Percentiles rank a stretch among this genome's conserved stretches.
phyloP scores from a whole-genome alignment of 768 basidiomycete species.

The Chalciporus chontae region DNA sequence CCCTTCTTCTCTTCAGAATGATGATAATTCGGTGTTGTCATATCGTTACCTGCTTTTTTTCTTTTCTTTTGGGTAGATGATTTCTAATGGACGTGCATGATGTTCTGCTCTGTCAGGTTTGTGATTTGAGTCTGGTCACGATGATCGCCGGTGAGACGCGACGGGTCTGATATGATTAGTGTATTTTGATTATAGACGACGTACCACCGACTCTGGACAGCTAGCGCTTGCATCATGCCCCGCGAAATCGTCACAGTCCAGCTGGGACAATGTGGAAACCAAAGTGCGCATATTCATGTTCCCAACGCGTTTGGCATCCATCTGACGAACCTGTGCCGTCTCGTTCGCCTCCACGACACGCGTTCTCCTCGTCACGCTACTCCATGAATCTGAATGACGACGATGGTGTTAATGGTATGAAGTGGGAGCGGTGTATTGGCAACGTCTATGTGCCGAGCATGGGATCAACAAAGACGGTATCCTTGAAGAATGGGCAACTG shows the following conservation, averaged over 20 bases:
- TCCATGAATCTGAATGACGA: neutral
- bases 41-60: conserved; percentile 5
- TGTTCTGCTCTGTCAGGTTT: conserved; percentile 6
- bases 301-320: neutral
- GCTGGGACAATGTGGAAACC: conserved; percentile 91
- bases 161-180: conserved; percentile 5
- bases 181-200: conserved; percentile 5
- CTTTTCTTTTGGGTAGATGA: conserved; percentile 11
- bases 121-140: neutral
- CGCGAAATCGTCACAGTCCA: conserved; percentile 82
- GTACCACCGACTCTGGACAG: neutral
- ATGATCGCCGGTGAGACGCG: neutral
- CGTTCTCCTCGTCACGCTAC: too few relatives aligned
- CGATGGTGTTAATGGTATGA: neutral
- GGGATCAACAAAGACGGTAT: conserved; percentile 95
- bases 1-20: conserved; percentile 2
- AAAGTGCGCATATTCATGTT: conserved; percentile 51
- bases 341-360: too few relatives aligned
- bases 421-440: conserved; percentile 99
- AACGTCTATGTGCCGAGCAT: conserved; percentile 96
- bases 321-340: neutral
- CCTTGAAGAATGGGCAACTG: conserved; percentile 95
- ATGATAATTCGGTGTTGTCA: neutral
- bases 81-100: conserved; percentile 18
- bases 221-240: conserved; percentile 48